These are phyloP conservation scores for Puccinia coronata DNA, from an alignment of 1,284 basidiomycete species.

Conservation along the genomic window DNA sequence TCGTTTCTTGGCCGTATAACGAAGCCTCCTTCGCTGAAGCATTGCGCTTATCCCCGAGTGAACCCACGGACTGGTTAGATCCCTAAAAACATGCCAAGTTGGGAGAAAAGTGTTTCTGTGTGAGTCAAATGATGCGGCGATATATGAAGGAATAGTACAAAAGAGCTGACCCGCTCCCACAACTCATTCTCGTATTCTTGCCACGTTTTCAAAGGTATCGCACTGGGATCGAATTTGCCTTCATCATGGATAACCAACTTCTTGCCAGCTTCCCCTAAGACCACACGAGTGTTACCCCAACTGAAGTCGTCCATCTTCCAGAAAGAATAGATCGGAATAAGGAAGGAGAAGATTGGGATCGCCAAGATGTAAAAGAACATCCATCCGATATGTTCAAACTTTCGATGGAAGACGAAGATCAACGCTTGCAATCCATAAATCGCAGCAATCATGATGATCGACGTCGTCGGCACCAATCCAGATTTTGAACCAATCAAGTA, in stretches of 20 bases:
- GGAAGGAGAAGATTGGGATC: slow-evolving; percentile 86
- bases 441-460: slow-evolving; percentile 85
- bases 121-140: background rate
- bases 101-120: background rate
- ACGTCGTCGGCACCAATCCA: slow-evolving; percentile 62
- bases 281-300: slow-evolving; percentile 85
- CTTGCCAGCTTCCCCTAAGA: slow-evolving; percentile 91
- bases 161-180: slow-evolving; percentile 78
- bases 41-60: slow-evolving; percentile 44
- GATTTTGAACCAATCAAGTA: slow-evolving; percentile 54
- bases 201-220: slow-evolving; percentile 94
- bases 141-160: background rate
- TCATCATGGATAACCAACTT: slow-evolving; percentile 94
- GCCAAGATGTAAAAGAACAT: slow-evolving; percentile 94
- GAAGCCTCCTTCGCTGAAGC: slow-evolving; percentile 45
- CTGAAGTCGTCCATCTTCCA: slow-evolving; percentile 82
- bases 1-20: slow-evolving; percentile 49
- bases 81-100: slow-evolving; percentile 27
- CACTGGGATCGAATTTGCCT: slow-evolving; percentile 88
- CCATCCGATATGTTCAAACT: slow-evolving; percentile 67
- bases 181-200: slow-evolving; percentile 93
- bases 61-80: slow-evolving; percentile 49
- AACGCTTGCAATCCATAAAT: slow-evolving; percentile 72
- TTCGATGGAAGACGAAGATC: slow-evolving; percentile 58
- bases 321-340: slow-evolving; percentile 94